Percentiles rank a stretch among this genome's conserved stretches.
These are phyloP conservation scores for Papiliotrema terrestris DNA, from an alignment of 1,284 basidiomycete species.

Conservation along the genomic window DNA sequence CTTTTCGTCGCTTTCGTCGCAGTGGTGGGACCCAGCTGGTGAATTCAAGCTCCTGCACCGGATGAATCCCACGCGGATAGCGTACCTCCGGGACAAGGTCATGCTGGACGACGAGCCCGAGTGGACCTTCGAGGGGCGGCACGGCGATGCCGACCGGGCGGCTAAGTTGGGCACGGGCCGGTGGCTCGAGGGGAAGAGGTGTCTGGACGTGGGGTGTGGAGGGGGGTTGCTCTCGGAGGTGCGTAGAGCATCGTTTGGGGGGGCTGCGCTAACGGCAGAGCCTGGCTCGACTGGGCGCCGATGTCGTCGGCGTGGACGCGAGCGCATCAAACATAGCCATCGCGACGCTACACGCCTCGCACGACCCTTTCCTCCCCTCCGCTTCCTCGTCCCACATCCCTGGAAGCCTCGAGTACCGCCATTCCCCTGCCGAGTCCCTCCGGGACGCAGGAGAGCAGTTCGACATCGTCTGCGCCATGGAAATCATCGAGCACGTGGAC, in stretches of 20 bases:
- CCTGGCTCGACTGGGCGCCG: conserved; percentile 80
- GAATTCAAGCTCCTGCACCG: conserved; percentile 87
- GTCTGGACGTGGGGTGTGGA: conserved; percentile 87
- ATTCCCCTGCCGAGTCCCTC: conserved; percentile 72
- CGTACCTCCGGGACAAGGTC: conserved; percentile 80
- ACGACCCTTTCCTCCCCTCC: conserved; percentile 62
- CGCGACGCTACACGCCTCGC: conserved; percentile 74
- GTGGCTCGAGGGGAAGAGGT: conserved; percentile 62
- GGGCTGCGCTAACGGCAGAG: conserved; percentile 54
- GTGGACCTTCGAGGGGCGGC: conserved; percentile 41
- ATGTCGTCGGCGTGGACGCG: conserved; percentile 85
- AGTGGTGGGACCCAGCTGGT: conserved; percentile 96
- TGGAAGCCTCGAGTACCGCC: conserved; percentile 60
- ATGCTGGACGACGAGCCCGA: conserved; percentile 54
- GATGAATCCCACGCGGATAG: conserved; percentile 90
- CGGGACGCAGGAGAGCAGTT: conserved; percentile 59
- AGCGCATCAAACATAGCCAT: conserved; percentile 81
- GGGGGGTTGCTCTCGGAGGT: conserved; percentile 93
- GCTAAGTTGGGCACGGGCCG: conserved; percentile 28
- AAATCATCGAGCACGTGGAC: conserved; percentile 96
- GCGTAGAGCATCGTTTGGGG: conserved; percentile 13
- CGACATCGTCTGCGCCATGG: conserved; percentile 96
- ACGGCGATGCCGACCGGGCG: conserved; percentile 43
- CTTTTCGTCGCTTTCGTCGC: conserved; percentile 83
- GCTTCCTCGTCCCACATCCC: background rate